Percentiles rank a stretch among this genome's conserved stretches.
phyloP scores from a whole-genome alignment of 192 early-diverging fungal genomes.

The Coemansia sp. region DNA sequence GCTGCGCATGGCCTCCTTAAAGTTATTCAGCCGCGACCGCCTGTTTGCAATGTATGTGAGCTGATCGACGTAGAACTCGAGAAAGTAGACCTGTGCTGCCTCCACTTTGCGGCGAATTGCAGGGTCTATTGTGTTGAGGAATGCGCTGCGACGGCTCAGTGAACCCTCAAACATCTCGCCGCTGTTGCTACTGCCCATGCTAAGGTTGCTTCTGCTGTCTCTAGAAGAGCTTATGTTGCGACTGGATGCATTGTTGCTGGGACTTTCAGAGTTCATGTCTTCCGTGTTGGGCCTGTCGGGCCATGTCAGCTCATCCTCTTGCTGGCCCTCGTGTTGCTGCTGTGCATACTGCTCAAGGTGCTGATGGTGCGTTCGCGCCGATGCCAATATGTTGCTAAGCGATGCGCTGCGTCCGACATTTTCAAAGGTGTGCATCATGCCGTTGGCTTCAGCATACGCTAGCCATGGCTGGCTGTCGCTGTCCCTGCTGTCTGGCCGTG shows the following conservation, averaged over 20 bases:
- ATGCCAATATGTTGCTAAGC: constrained; percentile 26
- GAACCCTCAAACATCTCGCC: constrained; percentile 32
- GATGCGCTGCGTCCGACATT: constrained; percentile 48
- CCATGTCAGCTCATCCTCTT: constrained; percentile 17
- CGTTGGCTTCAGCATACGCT: constrained; percentile 44
- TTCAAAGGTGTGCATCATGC: constrained; percentile 57
- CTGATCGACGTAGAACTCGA: constrained; percentile 83
- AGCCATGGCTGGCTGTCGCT: constrained; percentile 49
- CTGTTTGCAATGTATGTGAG: constrained; percentile 76
- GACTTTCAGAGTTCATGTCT: constrained; percentile 1
- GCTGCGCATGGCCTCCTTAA: constrained; percentile 57
- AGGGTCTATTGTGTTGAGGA: constrained; percentile 51
- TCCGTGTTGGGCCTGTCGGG: constrained; percentile 1
- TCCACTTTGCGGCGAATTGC: constrained; percentile 49
- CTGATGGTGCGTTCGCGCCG: constrained; percentile 16
- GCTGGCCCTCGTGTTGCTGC: constrained; percentile 13
- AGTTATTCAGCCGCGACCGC: constrained; percentile 56
- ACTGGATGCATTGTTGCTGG: constrained; percentile 3
- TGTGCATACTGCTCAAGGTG: constrained; percentile 18
- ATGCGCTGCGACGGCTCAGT: constrained; percentile 48
- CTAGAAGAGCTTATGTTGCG: constrained; percentile 11
- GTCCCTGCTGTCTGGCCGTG: constrained; percentile 14
- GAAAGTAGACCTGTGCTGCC: constrained; percentile 62
- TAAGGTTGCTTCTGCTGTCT: constrained; percentile 26
- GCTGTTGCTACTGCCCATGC: constrained; percentile 21